Conservation (phyloP, 2,329 filamentous ascomycete genomes). For the Sclerotinia minor region DNA sequence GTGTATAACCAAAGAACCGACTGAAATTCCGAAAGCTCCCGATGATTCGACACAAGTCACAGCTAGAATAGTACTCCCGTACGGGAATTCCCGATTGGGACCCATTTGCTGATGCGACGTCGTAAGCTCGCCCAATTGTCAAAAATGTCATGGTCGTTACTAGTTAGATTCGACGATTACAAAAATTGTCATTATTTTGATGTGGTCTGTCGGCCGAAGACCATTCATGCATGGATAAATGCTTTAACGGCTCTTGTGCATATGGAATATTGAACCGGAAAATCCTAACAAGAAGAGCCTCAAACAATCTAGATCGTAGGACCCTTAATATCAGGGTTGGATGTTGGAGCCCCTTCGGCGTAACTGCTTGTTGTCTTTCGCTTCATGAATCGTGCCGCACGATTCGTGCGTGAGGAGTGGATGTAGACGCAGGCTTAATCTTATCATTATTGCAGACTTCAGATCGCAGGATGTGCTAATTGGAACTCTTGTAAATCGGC, state of each 20-base stretch:
- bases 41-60: neutral
- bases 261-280: conserved; percentile 6
- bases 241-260: conserved; percentile 15
- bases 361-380: neutral
- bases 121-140: neutral
- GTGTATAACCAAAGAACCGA: conserved; percentile 5
- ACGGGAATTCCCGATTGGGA: conserved; percentile 1
- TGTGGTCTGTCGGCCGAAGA: neutral
- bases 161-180: neutral
- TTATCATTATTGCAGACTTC: neutral
- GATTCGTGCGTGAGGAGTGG: neutral
- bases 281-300: conserved; percentile 23
- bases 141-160: neutral
- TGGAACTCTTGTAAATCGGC: neutral
- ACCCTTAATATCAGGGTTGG: conserved; percentile 18
- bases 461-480: neutral
- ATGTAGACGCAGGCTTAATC: neutral
- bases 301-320: conserved; percentile 24
- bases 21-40: conserved; percentile 19
- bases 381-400: neutral
- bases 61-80: conserved; percentile 1
- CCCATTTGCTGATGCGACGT: conserved; percentile 20
- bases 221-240: conserved; percentile 6
- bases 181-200: neutral
- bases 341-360: neutral